These are phyloP conservation scores for Phytophthora rubi DNA, from an alignment of 352 stramenopile genomes.

Conservation along the genomic window DNA sequence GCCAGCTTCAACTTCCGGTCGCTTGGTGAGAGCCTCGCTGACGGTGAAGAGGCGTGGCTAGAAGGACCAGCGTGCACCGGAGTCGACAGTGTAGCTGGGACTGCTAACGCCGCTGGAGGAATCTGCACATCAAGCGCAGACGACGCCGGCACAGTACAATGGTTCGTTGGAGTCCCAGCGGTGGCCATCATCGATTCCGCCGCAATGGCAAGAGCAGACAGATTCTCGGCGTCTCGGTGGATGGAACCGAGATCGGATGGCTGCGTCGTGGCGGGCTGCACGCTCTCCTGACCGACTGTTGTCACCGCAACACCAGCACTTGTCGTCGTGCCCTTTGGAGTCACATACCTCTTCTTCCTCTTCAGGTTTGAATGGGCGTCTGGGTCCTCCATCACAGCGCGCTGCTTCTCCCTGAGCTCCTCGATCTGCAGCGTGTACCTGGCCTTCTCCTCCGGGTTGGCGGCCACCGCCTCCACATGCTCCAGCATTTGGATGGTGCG, in stretches of 20 bases:
- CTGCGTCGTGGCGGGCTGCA: constrained; percentile 1
- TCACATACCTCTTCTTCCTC: constrained; percentile 59
- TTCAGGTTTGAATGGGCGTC: constrained; percentile 67
- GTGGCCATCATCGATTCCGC: constrained; percentile 15
- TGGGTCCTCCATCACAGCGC: constrained; percentile 70
- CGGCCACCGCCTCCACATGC: constrained; percentile 56
- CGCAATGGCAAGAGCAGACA: constrained; percentile 29
- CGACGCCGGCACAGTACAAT: neutral
- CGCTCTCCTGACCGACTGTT: constrained; percentile 1
- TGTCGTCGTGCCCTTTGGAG: constrained; percentile 16
- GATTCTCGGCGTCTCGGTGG: neutral
- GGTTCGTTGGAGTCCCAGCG: constrained; percentile 1
- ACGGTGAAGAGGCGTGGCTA: constrained; percentile 9
- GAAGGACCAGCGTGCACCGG: constrained; percentile 34
- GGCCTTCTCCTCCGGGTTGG: constrained; percentile 46
- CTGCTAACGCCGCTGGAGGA: constrained; percentile 5
- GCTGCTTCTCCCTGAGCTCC: constrained; percentile 70
- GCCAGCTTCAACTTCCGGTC: constrained; percentile 52
- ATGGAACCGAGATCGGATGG: neutral
- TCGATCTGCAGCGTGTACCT: constrained; percentile 66
- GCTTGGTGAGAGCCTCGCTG: constrained; percentile 50
- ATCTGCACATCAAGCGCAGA: constrained; percentile 36
- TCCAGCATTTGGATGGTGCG: constrained; percentile 81
- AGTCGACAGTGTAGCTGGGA: constrained; percentile 33
- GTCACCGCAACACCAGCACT: constrained; percentile 2